Conservation (phyloP, 768 basidiomycete genomes). For the Xerocomellus intermedius region DNA sequence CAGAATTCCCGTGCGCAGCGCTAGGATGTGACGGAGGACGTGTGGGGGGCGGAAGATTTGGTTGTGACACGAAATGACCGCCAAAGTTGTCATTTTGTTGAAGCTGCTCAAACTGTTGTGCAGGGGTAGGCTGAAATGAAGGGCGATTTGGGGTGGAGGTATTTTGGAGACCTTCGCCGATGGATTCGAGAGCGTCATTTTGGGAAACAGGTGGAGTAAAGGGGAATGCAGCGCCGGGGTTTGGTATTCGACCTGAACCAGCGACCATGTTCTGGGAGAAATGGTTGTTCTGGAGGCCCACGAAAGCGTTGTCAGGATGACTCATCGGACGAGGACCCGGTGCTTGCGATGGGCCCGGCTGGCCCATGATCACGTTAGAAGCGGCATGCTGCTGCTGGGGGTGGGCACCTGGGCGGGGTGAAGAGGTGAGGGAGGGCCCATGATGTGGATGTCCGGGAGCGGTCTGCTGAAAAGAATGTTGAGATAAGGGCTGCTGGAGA, state of each 20-base stretch:
- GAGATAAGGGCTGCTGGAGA: constrained; percentile 31
- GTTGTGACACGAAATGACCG: constrained; percentile 37
- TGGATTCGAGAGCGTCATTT: constrained; percentile 44
- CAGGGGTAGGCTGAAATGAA: constrained; percentile 55
- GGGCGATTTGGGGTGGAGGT: constrained; percentile 38
- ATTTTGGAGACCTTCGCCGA: constrained; percentile 38
- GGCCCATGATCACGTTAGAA: constrained; percentile 31
- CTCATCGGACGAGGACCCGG: constrained; percentile 39
- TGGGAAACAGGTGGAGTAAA: constrained; percentile 53
- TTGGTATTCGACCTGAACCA: constrained; percentile 36
- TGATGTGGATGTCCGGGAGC: constrained; percentile 31
- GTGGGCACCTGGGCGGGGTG: constrained; percentile 30
- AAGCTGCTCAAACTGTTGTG: constrained; percentile 63
- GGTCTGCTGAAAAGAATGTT: constrained; percentile 29
- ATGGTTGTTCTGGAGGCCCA: constrained; percentile 40
- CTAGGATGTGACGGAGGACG: constrained; percentile 47
- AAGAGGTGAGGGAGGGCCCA: constrained; percentile 29
- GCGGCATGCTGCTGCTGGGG: constrained; percentile 29
- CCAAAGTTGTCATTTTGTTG: constrained; percentile 37
- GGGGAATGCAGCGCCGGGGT: constrained; percentile 36
- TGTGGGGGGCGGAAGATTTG: constrained; percentile 38
- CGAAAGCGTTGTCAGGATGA: constrained; percentile 46
- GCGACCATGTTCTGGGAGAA: constrained; percentile 34
- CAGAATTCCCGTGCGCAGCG: constrained; percentile 29
- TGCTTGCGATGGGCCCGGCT: constrained; percentile 31